These are phyloP conservation scores for Teratosphaeria epicoccoides DNA, from an alignment of 2,329 filamentous ascomycete species.

Conservation along the genomic window DNA sequence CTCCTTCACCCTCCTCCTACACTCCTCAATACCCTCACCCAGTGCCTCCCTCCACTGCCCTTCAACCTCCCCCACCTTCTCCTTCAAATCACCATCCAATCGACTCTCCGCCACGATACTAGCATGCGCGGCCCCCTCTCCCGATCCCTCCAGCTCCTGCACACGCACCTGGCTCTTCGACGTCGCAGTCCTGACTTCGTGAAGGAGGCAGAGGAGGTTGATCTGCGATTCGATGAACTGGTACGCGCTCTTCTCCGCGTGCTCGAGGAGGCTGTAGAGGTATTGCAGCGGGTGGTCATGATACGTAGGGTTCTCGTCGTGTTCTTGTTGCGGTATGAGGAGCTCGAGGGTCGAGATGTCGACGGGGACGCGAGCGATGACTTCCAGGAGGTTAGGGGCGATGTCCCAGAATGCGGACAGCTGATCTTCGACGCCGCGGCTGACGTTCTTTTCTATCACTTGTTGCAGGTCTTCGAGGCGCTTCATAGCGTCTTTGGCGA, in stretches of 20 bases:
- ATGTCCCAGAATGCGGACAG: slow-evolving; percentile 97
- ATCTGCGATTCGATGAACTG: slow-evolving; percentile 95
- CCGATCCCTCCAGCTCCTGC: slow-evolving; percentile 51
- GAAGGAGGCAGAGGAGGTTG: slow-evolving; percentile 78
- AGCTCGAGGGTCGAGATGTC: slow-evolving; percentile 50
- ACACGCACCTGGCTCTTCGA: slow-evolving; percentile 58
- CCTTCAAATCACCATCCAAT: slow-evolving; percentile 79
- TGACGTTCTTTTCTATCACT: slow-evolving; percentile 74
- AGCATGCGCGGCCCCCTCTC: slow-evolving; percentile 41
- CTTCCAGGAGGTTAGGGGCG: slow-evolving; percentile 65
- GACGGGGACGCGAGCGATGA: slow-evolving; percentile 70
- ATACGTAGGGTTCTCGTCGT: slow-evolving; percentile 77
- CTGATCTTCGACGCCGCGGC: slow-evolving; percentile 80
- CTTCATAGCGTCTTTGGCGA: slow-evolving; percentile 59
- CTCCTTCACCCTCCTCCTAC: slow-evolving; percentile 63
- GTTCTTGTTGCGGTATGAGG: slow-evolving; percentile 67
- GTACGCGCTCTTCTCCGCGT: slow-evolving; percentile 85
- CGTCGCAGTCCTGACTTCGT: slow-evolving; percentile 76
- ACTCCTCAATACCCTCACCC: slow-evolving; percentile 61
- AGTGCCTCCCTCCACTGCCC: slow-evolving; percentile 82
- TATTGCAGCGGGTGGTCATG: slow-evolving; percentile 77
- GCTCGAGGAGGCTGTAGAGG: slow-evolving; percentile 70
- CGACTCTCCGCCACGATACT: slow-evolving; percentile 56
- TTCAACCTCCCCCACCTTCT: slow-evolving; percentile 83
- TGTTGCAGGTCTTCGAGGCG: slow-evolving; percentile 67